Evolutionary conservation across 2,329 filamentous ascomycete species (phyloP).

Genomic region (Alternaria dauci): DNA sequence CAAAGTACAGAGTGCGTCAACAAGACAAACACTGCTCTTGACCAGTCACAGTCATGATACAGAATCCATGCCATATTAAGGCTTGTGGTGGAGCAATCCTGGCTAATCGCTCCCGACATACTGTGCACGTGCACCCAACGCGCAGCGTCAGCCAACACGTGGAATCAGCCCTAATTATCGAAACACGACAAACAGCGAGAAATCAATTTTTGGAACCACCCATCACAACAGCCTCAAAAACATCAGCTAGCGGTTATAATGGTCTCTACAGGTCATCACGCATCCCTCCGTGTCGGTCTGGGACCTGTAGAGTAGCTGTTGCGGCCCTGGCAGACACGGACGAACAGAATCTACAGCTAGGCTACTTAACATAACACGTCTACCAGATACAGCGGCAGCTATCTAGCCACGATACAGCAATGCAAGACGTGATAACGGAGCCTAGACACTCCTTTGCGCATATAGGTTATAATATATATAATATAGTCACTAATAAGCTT

Average conservation of each 20-base stretch:
- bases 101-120: too few relatives aligned
- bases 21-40: too few relatives aligned
- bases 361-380: constrained; percentile 22
- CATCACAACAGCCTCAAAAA: constrained; percentile 12
- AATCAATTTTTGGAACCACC: constrained; percentile 21
- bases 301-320: constrained; percentile 27
- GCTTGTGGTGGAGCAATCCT: too few relatives aligned
- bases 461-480: constrained; percentile 17
- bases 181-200: constrained; percentile 1
- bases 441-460: constrained; percentile 14
- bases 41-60: too few relatives aligned
- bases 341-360: constrained; percentile 19
- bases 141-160: too few relatives aligned
- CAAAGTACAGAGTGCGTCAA: too few relatives aligned
- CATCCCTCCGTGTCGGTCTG: constrained; percentile 26
- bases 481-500: constrained; percentile 25
- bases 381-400: constrained; percentile 21
- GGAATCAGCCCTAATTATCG: too few relatives aligned
- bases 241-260: constrained; percentile 22
- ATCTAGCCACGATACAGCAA: constrained; percentile 25
- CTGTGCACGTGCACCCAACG: too few relatives aligned
- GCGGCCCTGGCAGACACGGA: constrained; percentile 19
- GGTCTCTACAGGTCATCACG: constrained; percentile 26
- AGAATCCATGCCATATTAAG: too few relatives aligned
- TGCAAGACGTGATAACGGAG: constrained; percentile 20